Base-by-base conservation (phyloP, 306 rosid genomes). In the Psophocarpus tetragonolobus region DNA sequence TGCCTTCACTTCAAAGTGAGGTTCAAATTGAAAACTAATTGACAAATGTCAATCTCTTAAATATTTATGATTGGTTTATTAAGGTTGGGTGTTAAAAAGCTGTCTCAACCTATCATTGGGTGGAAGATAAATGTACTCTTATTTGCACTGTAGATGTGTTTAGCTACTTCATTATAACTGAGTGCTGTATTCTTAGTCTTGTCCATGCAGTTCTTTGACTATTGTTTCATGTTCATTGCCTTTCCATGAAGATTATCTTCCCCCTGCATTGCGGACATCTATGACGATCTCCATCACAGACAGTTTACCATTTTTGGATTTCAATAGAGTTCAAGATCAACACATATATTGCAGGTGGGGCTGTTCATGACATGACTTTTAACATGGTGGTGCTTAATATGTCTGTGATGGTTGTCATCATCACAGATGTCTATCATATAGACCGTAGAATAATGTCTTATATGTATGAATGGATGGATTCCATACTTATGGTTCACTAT, bases 311-410 rank as follows among this genome's bases (percentile, higher is more conserved):
- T 88, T 74, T 87, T 84, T 91, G 93, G 91, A 63, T 87, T 84
- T 93, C 83, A 80, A 68, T 84, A 77, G 81, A 80, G 81, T 88
- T 84, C 86, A 38, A 85, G 86, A 39, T 82, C 90, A 70, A 76
- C 87, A 50, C 87, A 72, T 87, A 79, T 88, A 77, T 48, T 89
- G 86, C 86, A 93, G 90, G 91, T 91, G 95, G 96, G 92, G 68
- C 82, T 62, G 81, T 83, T 79, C 73, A 80, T 84, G 87, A 75
- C 79, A 70, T 81, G 62, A 68, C 70, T 77, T 83, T 85, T 84
- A 80, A 73, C 86, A 84, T 73, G 83, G 78, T 71, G 78, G 82
- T 88, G 84, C 87, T 87, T 80, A 87, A 82, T 81, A 68, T 73
- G 84, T 90, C 90, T 90, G 87, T 88, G 89, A 80, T 90, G 88